Evolutionary conservation across 495 filamentous ascomycete genomes (phyloP).

Genomic region (Aspergillus nidulans): DNA sequence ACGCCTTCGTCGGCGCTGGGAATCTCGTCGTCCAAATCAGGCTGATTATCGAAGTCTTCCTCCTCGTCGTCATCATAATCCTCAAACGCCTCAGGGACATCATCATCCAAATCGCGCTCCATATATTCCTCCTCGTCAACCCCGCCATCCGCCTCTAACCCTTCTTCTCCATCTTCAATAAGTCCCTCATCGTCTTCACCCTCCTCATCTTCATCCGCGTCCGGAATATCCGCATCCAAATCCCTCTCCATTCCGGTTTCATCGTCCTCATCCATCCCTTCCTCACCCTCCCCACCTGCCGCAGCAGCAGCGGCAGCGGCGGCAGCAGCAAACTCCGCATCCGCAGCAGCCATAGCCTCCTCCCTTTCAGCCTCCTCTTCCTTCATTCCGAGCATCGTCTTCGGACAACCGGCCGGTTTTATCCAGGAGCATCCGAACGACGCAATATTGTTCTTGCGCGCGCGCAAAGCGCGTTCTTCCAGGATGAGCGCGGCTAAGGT

Average conservation of each 20-base stretch:
- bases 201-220: constrained; percentile 20
- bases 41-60: constrained; percentile 38
- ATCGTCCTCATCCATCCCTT: constrained; percentile 28
- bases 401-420: constrained; percentile 67
- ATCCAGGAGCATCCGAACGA: constrained; percentile 77
- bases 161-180: constrained; percentile 30
- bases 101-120: constrained; percentile 48
- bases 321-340: constrained; percentile 62
- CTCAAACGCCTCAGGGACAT: constrained; percentile 46
- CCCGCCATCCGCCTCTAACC: constrained; percentile 28
- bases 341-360: constrained; percentile 67
- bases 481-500: constrained; percentile 56
- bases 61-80: constrained; percentile 42
- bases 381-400: constrained; percentile 70
- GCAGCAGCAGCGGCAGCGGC: constrained; percentile 51
- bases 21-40: constrained; percentile 42
- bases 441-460: constrained; percentile 66
- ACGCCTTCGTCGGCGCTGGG: constrained; percentile 28
- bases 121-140: constrained; percentile 41
- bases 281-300: constrained; percentile 23
- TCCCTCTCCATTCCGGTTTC: constrained; percentile 40
- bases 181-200: constrained; percentile 11
- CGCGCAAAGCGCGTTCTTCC: constrained; percentile 64
- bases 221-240: constrained; percentile 47
- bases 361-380: constrained; percentile 77